Evolutionary conservation across 2,329 filamentous ascomycete species (phyloP).

Genomic region (Cladosporium sp.): DNA sequence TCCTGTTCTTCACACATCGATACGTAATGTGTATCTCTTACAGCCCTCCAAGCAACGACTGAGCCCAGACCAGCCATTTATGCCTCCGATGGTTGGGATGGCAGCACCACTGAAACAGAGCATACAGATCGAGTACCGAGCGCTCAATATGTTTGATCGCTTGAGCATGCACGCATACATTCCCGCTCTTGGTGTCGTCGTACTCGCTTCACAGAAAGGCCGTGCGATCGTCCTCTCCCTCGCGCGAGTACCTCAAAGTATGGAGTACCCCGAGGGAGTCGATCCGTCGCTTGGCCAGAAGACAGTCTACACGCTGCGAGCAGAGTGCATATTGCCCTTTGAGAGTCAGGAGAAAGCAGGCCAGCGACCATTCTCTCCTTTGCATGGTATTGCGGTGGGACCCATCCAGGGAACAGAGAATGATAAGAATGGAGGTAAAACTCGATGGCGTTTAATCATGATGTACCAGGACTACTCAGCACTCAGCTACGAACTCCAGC

Average conservation of each 20-base stretch:
- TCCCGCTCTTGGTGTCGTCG: conserved; percentile 69
- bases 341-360: conserved; percentile 53
- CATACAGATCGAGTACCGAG: conserved; percentile 33
- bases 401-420: conserved; percentile 58
- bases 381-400: conserved; percentile 69
- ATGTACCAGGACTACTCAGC: conserved; percentile 72
- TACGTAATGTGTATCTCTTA: conserved; percentile 47
- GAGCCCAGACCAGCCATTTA: conserved; percentile 18
- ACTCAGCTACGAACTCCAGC: conserved; percentile 66
- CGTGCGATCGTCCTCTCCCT: conserved; percentile 64
- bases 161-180: conserved; percentile 66
- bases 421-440: conserved; percentile 36
- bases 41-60: conserved; percentile 35
- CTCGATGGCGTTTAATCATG: conserved; percentile 68
- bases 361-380: conserved; percentile 51
- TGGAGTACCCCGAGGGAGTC: conserved; percentile 22
- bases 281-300: conserved; percentile 22
- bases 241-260: conserved; percentile 44
- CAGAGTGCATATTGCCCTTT: conserved; percentile 60
- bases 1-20: conserved; percentile 45
- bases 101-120: conserved; percentile 39
- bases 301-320: conserved; percentile 50
- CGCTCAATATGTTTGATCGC: conserved; percentile 48
- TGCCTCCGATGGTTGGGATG: conserved; percentile 41
- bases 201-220: conserved; percentile 68